These are phyloP conservation scores for Chlorella sorokiniana DNA, from an alignment of 139 green algal genomes.

Conservation along the genomic window DNA sequence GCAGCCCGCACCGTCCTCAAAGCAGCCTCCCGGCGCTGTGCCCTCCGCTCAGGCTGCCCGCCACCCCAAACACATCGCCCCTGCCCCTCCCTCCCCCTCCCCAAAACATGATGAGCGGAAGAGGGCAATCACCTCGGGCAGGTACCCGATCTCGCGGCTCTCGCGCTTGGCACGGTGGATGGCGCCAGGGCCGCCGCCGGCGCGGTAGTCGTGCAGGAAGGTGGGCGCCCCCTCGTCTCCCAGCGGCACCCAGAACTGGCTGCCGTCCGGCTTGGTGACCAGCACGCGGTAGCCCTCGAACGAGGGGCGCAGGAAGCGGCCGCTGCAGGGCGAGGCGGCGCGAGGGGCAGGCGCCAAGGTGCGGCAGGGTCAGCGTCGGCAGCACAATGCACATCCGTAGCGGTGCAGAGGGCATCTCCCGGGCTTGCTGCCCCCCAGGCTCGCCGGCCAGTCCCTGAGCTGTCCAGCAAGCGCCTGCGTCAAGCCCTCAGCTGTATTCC, in stretches of 20 bases:
- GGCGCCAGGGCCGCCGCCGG: slow-evolving; percentile 42
- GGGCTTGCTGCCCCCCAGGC: too few species aligned
- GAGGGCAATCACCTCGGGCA: slow-evolving; percentile 1
- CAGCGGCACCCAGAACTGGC: slow-evolving; percentile 48
- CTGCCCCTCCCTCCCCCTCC: too few species aligned
- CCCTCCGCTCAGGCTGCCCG: too few species aligned
- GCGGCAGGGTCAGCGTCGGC: not conserved
- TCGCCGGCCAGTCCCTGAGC: too few species aligned
- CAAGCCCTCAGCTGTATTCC: too few species aligned
- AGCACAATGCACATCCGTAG: too few species aligned
- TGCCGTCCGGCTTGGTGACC: slow-evolving; percentile 54
- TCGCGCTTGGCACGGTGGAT: slow-evolving; percentile 39
- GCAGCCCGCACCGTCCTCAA: too few species aligned
- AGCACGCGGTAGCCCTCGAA: slow-evolving; percentile 69
- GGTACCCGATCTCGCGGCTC: slow-evolving; percentile 10
- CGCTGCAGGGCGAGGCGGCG: slow-evolving; percentile 16
- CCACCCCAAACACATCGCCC: too few species aligned
- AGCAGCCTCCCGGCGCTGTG: too few species aligned
- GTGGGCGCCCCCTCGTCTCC: slow-evolving; percentile 33
- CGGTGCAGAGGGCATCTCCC: too few species aligned
- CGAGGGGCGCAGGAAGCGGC: slow-evolving; percentile 48
- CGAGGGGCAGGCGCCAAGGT: not conserved
- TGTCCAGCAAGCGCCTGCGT: too few species aligned
- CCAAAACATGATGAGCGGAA: too few species aligned
- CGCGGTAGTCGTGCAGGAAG: slow-evolving; percentile 44